phyloP scores from a whole-genome alignment of 2,329 filamentous ascomycete genomes.

The Colletotrichum liaoningense region DNA sequence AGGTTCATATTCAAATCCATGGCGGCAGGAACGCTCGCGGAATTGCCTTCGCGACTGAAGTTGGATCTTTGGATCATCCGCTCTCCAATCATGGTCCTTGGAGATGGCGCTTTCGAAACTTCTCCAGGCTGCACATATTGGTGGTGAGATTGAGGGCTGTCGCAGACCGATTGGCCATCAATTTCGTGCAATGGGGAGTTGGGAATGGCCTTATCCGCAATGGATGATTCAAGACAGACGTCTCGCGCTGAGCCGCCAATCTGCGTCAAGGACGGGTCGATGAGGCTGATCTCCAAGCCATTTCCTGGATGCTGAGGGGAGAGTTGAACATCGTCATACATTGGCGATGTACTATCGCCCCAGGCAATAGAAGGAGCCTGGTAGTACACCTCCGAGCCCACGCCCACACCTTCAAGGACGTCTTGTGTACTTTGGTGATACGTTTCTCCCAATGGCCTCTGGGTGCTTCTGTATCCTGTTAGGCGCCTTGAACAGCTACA shows the following conservation, averaged over 20 bases:
- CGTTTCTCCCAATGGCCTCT: background rate
- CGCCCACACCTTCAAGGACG: constrained; percentile 30
- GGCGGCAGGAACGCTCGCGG: background rate
- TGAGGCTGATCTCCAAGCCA: constrained; percentile 19
- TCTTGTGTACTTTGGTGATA: constrained; percentile 1
- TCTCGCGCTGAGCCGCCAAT: background rate
- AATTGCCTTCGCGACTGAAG: background rate
- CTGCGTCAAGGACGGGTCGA: constrained; percentile 12
- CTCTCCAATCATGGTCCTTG: background rate
- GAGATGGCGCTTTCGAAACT: constrained; percentile 15
- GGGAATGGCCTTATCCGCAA: background rate
- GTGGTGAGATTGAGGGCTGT: background rate
- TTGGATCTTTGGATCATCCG: background rate
- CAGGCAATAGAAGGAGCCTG: background rate
- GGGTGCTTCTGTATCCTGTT: background rate
- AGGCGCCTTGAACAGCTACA: background rate
- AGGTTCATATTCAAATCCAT: background rate
- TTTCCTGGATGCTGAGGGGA: constrained; percentile 22
- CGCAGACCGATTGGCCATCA: background rate
- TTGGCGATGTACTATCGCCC: background rate
- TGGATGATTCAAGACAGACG: background rate
- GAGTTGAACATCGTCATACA: constrained; percentile 18
- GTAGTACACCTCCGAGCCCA: constrained; percentile 22
- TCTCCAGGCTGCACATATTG: constrained; percentile 16
- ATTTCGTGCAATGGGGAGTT: background rate